Conservation (phyloP, 345 rosid genomes). For the Garcia nutans region DNA sequence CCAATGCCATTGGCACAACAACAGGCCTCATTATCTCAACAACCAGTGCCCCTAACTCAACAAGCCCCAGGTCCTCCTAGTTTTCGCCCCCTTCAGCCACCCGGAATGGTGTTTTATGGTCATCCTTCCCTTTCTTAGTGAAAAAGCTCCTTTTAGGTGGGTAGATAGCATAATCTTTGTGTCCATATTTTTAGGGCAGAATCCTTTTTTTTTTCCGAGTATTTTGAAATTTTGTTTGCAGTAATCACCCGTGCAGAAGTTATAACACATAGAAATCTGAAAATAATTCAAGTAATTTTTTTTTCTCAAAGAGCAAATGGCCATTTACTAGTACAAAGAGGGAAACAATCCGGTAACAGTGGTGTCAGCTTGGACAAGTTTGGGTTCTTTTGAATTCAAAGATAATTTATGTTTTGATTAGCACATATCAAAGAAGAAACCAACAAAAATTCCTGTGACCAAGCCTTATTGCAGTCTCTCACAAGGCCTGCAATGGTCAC, state of each 20-base stretch:
- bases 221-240: conserved; percentile 20
- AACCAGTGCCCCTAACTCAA: conserved; percentile 27
- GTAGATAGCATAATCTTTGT: conserved; percentile 18
- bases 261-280: conserved; percentile 5
- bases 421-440: no score
- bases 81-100: conserved; percentile 71
- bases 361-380: no score
- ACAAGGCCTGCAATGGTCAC: no score
- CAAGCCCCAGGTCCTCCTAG: conserved; percentile 48
- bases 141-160: conserved; percentile 14
- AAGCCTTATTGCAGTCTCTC: no score
- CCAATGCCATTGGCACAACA: conserved; percentile 29
- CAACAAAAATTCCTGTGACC: no score
- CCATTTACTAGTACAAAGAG: background rate
- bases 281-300: background rate
- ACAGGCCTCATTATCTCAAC: conserved; percentile 25
- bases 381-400: no score
- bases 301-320: background rate
- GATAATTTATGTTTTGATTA: no score
- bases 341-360: no score
- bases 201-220: background rate
- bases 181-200: conserved; percentile 1
- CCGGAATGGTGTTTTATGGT: conserved; percentile 61
- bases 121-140: conserved; percentile 60
- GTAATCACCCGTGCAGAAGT: conserved; percentile 11